Evolutionary conservation across 345 rosid species (phyloP).

Genomic region (Populus nigra): DNA sequence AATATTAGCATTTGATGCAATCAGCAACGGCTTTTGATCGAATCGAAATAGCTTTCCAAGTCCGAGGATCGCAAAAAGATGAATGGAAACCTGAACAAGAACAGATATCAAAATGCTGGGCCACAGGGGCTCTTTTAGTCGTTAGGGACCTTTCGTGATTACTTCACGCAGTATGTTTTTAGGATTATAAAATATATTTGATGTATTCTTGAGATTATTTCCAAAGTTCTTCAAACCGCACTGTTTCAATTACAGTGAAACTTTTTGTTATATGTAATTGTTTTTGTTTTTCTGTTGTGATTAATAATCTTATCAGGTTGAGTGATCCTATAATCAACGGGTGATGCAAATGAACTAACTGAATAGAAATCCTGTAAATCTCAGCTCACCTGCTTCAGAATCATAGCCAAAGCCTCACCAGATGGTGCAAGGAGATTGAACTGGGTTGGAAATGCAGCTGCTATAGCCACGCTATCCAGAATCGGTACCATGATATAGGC

Average conservation of each 20-base stretch:
- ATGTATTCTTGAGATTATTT: no score
- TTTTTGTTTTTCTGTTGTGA: no score
- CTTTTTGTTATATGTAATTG: no score
- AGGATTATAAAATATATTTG: no score
- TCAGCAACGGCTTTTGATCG: constrained; percentile 63
- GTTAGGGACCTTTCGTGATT: no score
- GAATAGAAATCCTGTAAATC: not conserved
- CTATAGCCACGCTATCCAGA: constrained; percentile 20
- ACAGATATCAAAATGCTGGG: constrained; percentile 89
- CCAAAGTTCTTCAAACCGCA: no score
- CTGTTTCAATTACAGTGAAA: no score
- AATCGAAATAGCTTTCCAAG: constrained; percentile 67
- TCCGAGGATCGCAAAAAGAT: constrained; percentile 72
- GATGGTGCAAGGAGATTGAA: constrained; percentile 73
- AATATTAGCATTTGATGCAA: constrained; percentile 91
- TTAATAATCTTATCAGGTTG: no score
- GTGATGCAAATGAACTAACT: not conserved
- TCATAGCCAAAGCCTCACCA: constrained; percentile 86
- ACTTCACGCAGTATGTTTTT: no score
- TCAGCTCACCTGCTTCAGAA: constrained; percentile 77
- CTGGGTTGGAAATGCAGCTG: constrained; percentile 68
- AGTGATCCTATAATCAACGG: no score
- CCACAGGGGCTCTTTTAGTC: constrained; percentile 2
- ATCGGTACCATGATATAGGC: not conserved
- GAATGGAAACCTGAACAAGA: constrained; percentile 62